phyloP scores from a whole-genome alignment of 2,329 filamentous ascomycete species.

The Herpotrichia juniperi region DNA sequence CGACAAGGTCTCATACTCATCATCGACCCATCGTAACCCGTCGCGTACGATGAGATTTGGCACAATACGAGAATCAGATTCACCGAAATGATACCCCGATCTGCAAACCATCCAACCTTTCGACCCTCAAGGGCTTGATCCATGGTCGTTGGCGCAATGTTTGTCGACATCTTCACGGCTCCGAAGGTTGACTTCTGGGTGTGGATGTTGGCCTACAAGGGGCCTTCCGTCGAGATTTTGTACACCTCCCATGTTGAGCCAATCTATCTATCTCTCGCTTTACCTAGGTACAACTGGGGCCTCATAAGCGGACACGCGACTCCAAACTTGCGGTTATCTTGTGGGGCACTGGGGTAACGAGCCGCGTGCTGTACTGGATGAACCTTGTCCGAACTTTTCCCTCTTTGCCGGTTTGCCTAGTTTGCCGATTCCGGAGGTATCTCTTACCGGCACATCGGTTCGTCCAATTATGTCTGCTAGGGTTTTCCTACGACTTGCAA shows the following conservation, averaged over 20 bases:
- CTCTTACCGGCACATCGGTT: too few species aligned
- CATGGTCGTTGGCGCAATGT: not conserved
- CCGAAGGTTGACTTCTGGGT: not conserved
- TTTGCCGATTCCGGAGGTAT: too few species aligned
- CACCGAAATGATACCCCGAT: conserved; percentile 11
- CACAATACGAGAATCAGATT: conserved; percentile 12
- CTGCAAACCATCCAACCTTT: conserved; percentile 4
- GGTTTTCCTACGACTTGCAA: too few species aligned
- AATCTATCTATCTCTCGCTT: not conserved
- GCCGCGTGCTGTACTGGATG: not conserved
- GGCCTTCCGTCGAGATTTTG: not conserved
- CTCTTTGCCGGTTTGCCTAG: too few species aligned
- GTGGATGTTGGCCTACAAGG: not conserved
- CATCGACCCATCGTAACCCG: conserved; percentile 18
- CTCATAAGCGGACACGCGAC: not conserved
- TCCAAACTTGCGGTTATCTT: not conserved
- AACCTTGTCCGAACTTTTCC: too few species aligned
- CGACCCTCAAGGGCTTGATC: conserved; percentile 1
- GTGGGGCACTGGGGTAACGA: not conserved
- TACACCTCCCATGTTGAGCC: not conserved
- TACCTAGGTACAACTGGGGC: not conserved
- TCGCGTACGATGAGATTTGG: conserved; percentile 14
- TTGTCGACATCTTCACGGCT: conserved; percentile 1
- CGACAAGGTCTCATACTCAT: conserved; percentile 12
- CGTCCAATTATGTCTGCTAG: too few species aligned